Percentiles rank a stretch among this genome's conserved stretches.
Evolutionary conservation across 164 flowering plant species (phyloP).

Genomic region (Tetracentron sinense): DNA sequence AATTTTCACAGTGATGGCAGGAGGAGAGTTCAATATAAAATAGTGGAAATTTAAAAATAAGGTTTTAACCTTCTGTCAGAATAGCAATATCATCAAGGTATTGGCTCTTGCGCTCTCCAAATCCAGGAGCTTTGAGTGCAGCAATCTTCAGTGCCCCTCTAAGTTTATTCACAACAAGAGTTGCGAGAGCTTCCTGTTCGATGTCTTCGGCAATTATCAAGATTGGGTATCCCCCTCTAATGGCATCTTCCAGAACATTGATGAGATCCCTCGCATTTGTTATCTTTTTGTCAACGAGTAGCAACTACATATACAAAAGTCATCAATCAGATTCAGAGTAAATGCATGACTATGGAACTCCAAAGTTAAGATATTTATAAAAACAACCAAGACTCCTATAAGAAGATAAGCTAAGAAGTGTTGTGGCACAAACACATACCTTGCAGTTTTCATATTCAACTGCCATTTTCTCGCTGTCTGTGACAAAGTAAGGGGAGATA

Average conservation of each 20-base stretch:
- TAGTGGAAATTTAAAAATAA: not conserved
- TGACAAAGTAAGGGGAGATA: conserved; percentile 93
- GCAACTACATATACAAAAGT: conserved; percentile 48
- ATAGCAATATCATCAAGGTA: conserved; percentile 96
- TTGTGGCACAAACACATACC: conserved; percentile 28
- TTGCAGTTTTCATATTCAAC: conserved; percentile 96
- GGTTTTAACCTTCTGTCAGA: conserved; percentile 76
- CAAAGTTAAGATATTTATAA: not conserved
- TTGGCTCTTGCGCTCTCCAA: conserved; percentile 96
- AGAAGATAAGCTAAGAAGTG: too few relatives aligned
- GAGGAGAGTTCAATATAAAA: not conserved
- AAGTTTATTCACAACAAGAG: conserved; percentile 95
- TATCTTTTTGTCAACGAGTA: conserved; percentile 93
- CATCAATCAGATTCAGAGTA: not conserved
- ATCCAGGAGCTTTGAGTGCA: conserved; percentile 98
- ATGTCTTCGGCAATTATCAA: conserved; percentile 92
- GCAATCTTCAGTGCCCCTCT: conserved; percentile 92
- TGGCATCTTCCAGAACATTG: conserved; percentile 80
- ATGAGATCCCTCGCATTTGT: conserved; percentile 92
- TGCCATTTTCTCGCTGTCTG: conserved; percentile 91
- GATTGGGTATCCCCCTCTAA: conserved; percentile 76
- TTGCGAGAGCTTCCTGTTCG: conserved; percentile 96
- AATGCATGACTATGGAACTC: not conserved
- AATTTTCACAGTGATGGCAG: not conserved
- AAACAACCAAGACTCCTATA: not conserved